phyloP scores from a whole-genome alignment of 495 filamentous ascomycete genomes.

The Glutinoglossum americanum region DNA sequence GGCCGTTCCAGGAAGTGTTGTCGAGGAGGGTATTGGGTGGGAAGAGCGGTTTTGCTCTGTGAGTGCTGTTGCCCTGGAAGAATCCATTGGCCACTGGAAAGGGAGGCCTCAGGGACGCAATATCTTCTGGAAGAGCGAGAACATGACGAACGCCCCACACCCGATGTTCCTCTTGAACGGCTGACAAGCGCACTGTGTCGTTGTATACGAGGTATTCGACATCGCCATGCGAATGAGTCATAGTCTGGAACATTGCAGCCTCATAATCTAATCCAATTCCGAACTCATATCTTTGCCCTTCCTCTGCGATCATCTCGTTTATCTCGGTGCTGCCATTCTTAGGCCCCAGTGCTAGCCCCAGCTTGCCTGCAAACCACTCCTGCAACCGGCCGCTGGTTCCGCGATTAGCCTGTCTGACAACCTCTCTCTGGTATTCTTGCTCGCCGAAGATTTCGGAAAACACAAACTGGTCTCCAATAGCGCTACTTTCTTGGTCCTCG shows the following conservation, averaged over 20 bases:
- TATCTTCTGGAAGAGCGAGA: slow-evolving; percentile 21
- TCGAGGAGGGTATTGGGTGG: slow-evolving; percentile 6
- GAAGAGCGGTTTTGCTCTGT: background rate
- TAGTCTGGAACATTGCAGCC: slow-evolving; percentile 7
- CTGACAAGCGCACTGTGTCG: slow-evolving; percentile 21
- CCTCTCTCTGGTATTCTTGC: slow-evolving; percentile 33
- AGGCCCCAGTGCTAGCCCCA: background rate
- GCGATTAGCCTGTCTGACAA: background rate
- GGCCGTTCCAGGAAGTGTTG: slow-evolving; percentile 24
- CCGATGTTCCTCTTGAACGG: slow-evolving; percentile 19
- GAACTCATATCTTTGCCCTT: background rate
- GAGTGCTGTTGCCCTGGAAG: slow-evolving; percentile 12
- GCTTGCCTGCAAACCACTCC: background rate
- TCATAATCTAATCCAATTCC: slow-evolving; percentile 6
- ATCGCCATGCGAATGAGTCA: slow-evolving; percentile 6
- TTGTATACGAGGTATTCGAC: slow-evolving; percentile 16
- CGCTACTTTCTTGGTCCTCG: slow-evolving; percentile 17
- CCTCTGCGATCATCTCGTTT: background rate
- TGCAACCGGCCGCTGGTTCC: background rate
- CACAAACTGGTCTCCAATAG: slow-evolving; percentile 24
- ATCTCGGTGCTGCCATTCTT: background rate
- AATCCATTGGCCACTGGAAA: slow-evolving; percentile 13
- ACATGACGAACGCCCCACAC: background rate
- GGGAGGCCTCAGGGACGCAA: slow-evolving; percentile 17
- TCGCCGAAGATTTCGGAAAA: slow-evolving; percentile 35